Evolutionary conservation across 164 flowering plant species (phyloP), one percentile per base, ranked within the genome.

Genomic region (Aristolochia fimbriata): DNA sequence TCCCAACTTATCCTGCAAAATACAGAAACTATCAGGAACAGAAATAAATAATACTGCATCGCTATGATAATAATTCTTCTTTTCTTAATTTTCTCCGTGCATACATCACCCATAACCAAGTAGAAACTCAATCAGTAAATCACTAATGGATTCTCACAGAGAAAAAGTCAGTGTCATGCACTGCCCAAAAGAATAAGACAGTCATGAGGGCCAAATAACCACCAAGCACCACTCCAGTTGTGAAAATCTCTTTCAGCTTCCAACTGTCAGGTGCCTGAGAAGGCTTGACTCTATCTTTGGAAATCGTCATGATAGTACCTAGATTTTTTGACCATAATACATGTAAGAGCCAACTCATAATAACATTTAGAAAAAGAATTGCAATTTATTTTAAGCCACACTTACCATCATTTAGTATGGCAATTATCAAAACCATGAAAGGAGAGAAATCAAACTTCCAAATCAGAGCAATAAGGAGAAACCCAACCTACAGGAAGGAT

Each of bases 251-350:
- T 57, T 80, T 87, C 49, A 93, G 70, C 64, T 90, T 93, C 99
- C 99, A 93, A 74, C 97, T 90, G 62, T 93, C 99, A 9, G 99
- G 99, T 66, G 78, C 33, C 14, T 97, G 99, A 60, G 99, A 93
- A 57, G 99, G 91, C 81, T 87, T 90, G 49, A 93, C 99, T 57
- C 96, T 67, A 66, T 93, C 99, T 78, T 93, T 90, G 47, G 97
- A 90, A 64, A 93, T 93, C 15, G 99, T 93, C 99, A 93, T 93
- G 67, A 93, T 93, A 6, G 99, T 93, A 51, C 99, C 97, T 92
- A 52, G 21, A 60, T n/a, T 58, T 62, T 27, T 27, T 33, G 31
- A 31, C 51, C 48, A 30, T 49, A 8, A 57, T 21, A 57, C 30
- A 27, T 6, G 25, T 37, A 10, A 6, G 0, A 37, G 43, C 43